phyloP scores from a whole-genome alignment of 2,329 filamentous ascomycete species.

The Arthrinium puccinioides region DNA sequence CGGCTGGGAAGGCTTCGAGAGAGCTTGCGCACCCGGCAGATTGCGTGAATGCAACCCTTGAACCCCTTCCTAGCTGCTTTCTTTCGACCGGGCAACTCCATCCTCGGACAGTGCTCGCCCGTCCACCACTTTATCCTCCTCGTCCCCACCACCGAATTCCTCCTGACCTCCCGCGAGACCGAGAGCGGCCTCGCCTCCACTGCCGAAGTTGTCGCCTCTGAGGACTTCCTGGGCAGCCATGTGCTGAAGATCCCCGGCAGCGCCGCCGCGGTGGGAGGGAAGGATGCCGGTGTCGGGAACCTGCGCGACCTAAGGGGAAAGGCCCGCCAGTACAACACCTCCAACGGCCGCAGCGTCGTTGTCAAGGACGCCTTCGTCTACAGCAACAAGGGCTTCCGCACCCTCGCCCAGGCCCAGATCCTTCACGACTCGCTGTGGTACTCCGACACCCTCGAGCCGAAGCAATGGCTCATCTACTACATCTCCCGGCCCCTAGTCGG shows the following conservation, averaged over 20 bases:
- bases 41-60: slow-evolving; percentile 86
- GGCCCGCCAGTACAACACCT: slow-evolving; percentile 86
- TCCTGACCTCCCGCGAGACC: slow-evolving; percentile 80
- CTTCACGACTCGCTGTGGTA: slow-evolving; percentile 82
- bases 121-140: slow-evolving; percentile 89
- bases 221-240: slow-evolving; percentile 96
- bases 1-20: too few relatives aligned
- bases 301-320: slow-evolving; percentile 85
- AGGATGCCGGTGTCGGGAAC: slow-evolving; percentile 48
- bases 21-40: slow-evolving; percentile 18
- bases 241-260: slow-evolving; percentile 72
- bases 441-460: slow-evolving; percentile 77
- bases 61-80: slow-evolving; percentile 98
- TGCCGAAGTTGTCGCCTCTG: slow-evolving; percentile 75
- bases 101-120: slow-evolving; percentile 85
- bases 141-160: slow-evolving; percentile 86
- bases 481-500: slow-evolving; percentile 86
- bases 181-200: slow-evolving; percentile 73
- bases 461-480: slow-evolving; percentile 95
- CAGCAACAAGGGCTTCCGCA: slow-evolving; percentile 98
- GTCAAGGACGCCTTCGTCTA: slow-evolving; percentile 91
- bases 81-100: slow-evolving; percentile 75
- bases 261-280: slow-evolving; percentile 42
- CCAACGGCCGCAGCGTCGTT: slow-evolving; percentile 88
- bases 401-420: slow-evolving; percentile 80